Evolutionary conservation across 495 filamentous ascomycete species (phyloP), one percentile per base, ranked within the genome.

Genomic region (Hypomontagnella submonticulosa): DNA sequence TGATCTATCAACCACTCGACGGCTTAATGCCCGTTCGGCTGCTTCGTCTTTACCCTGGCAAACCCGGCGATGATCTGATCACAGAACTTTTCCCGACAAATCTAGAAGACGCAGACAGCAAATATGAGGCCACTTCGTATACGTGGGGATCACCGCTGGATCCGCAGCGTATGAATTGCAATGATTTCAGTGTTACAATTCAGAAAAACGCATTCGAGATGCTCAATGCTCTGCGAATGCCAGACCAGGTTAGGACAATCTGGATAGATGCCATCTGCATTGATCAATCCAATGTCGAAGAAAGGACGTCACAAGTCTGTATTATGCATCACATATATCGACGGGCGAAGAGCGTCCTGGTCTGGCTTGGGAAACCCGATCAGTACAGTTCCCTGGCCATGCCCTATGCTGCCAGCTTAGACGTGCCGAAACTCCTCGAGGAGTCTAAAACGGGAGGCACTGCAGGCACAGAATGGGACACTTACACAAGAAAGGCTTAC

Each of bases 241-340:
- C 53, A 15, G 57, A 67, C 41, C 11, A 49, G 16, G 18, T 52
- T 15, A 54, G 64, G 30, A 62, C 32, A 9, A 43, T 69, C 6
- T 69, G 66, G 66, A 69, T 69, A 41, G 57, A 43, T 8, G 40
- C 65, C 33, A 41, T 68, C 46, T 69, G 65, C 42, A 69, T 63
- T 23, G 56, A 69, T 32, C 61, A 66, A 36, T 51, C 52, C n/a
- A 54, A 57, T 44, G 19, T 66, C 12, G 62, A 66, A 30, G 61
- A 70, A 33, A 61, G 67, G 9, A 62, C 67, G 1, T 40, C 57
- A 9, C 67, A 66, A 53, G 67, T 65, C 7, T 36, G 40, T 11
- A 46, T 70, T 7, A 70, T 70, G 67, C 49, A 65, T 19, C 52
- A 65, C 12, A 48, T 70, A 48, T 70, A 70, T n/a, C 64, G 53